Conservation (phyloP, 2,329 filamentous ascomycete species). For the Ascochyta viciae-villosae region DNA sequence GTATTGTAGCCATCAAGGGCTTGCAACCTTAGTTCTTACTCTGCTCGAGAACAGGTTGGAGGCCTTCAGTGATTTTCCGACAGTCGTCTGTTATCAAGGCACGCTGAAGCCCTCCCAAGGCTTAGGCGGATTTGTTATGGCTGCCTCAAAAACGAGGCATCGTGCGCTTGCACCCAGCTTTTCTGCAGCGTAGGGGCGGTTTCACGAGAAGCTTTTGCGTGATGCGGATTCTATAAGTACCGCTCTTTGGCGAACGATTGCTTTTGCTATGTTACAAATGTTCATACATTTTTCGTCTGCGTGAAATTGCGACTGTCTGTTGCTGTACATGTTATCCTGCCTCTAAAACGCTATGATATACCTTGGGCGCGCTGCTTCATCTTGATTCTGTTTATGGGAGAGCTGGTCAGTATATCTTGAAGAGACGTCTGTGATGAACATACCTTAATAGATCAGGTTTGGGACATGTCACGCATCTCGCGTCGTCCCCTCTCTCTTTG, state of each 20-base stretch:
- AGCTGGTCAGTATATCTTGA: constrained; percentile 18
- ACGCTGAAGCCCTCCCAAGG: neutral
- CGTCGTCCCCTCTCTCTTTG: constrained; percentile 75
- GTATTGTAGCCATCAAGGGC: neutral
- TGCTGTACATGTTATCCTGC: neutral
- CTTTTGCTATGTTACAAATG: too few species aligned
- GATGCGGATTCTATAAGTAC: too few species aligned
- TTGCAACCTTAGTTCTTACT: neutral
- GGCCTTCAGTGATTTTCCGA: neutral
- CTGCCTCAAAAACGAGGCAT: neutral
- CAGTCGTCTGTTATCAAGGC: neutral
- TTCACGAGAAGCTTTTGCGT: too few species aligned
- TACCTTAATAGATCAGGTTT: constrained; percentile 75
- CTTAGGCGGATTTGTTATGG: neutral
- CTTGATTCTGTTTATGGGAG: constrained; percentile 65
- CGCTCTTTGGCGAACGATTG: too few species aligned
- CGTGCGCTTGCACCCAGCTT: neutral
- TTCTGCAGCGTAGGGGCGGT: neutral
- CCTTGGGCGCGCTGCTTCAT: constrained; percentile 74
- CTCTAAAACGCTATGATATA: constrained; percentile 7
- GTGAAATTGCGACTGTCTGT: neutral
- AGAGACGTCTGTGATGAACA: neutral
- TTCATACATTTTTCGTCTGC: too few species aligned
- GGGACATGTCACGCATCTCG: constrained; percentile 82
- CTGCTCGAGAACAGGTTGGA: neutral